Percentiles rank a stretch among this genome's conserved stretches.
Conservation (phyloP, 2,329 filamentous ascomycete species). For the Dactylellina leptospora region DNA sequence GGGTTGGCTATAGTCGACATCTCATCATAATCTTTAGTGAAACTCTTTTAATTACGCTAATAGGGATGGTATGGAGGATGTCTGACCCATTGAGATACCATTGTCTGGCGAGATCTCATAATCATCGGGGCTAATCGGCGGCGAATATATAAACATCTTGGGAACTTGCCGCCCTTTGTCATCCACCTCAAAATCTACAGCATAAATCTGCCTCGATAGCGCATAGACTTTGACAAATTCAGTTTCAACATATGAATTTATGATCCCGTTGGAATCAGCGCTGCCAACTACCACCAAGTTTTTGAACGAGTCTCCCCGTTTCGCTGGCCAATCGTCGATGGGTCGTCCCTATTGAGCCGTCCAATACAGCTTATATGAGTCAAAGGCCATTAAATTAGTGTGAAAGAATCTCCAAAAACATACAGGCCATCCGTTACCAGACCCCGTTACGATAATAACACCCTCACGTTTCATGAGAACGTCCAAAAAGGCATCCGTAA, state of each 20-base stretch:
- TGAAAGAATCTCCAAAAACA: neutral
- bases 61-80: neutral
- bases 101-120: neutral
- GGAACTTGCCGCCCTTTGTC: neutral
- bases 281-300: constrained; percentile 12
- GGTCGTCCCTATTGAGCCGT: neutral
- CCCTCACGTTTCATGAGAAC: constrained; percentile 1
- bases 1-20: neutral
- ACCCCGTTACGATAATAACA: constrained; percentile 19
- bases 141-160: neutral
- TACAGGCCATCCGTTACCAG: neutral
- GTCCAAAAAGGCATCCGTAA: neutral
- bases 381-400: neutral
- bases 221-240: constrained; percentile 23
- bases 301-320: neutral
- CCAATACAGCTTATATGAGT: no score
- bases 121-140: neutral
- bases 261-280: neutral
- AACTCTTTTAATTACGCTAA: neutral
- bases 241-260: neutral
- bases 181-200: neutral
- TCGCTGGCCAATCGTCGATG: constrained; percentile 19
- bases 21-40: neutral
- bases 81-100: neutral
- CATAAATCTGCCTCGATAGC: neutral